Evolutionary conservation across 2,329 filamentous ascomycete species (phyloP).

Genomic region (Juglanconis sp.): DNA sequence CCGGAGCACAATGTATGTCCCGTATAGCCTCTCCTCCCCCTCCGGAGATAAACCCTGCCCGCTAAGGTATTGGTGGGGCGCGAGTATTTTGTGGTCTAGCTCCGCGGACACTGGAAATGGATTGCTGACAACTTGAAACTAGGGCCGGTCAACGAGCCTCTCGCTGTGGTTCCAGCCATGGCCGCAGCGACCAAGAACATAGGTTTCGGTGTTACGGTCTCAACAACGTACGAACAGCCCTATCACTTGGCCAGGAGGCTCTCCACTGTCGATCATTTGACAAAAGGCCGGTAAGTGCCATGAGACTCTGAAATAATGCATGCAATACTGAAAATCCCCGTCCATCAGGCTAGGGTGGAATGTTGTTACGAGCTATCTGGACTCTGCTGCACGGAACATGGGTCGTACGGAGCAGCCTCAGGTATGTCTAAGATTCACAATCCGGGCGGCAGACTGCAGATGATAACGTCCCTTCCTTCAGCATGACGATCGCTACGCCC

Average conservation of each 20-base stretch:
- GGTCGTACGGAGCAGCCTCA: slow-evolving; percentile 52
- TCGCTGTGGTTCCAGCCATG: slow-evolving; percentile 63
- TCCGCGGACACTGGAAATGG: background rate
- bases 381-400: slow-evolving; percentile 63
- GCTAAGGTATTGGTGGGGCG: no score
- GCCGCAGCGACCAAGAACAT: slow-evolving; percentile 64
- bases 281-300: slow-evolving; percentile 47
- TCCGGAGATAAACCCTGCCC: background rate
- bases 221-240: slow-evolving; percentile 67
- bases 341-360: slow-evolving; percentile 43
- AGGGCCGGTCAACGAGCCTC: slow-evolving; percentile 64
- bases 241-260: slow-evolving; percentile 65
- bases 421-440: slow-evolving; percentile 38
- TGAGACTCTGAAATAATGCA: background rate
- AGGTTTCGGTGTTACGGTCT: slow-evolving; percentile 66
- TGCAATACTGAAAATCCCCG: background rate
- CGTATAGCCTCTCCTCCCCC: background rate
- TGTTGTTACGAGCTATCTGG: slow-evolving; percentile 65
- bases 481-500: slow-evolving; percentile 59
- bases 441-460: slow-evolving; percentile 33
- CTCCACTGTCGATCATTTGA: slow-evolving; percentile 65
- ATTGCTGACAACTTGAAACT: background rate
- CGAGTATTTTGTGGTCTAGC: background rate
- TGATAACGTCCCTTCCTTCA: slow-evolving; percentile 39
- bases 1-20: slow-evolving; percentile 57